Evolutionary conservation across 192 early-diverging fungal species (phyloP).

Genomic region (Coemansia sp.): DNA sequence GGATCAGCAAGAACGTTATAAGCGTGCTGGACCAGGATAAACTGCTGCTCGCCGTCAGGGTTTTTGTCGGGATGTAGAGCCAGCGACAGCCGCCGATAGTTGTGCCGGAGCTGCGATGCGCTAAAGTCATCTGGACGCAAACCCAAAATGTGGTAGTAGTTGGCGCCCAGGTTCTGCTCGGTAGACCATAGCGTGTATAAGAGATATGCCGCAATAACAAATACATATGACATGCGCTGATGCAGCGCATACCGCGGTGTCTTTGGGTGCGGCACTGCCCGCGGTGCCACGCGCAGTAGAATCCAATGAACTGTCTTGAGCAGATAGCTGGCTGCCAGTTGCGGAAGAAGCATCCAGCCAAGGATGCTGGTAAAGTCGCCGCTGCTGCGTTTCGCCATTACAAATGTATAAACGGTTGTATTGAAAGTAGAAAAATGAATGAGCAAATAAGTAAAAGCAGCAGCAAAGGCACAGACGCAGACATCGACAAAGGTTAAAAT

Average conservation of each 20-base stretch:
- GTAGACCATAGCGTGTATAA: constrained; percentile 41
- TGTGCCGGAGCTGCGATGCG: constrained; percentile 29
- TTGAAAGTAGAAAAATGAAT: neutral
- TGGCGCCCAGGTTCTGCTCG: constrained; percentile 29
- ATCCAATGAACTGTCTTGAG: constrained; percentile 33
- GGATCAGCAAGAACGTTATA: constrained; percentile 74
- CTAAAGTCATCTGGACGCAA: constrained; percentile 24
- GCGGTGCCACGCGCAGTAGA: constrained; percentile 25
- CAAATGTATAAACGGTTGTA: neutral
- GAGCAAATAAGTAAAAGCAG: neutral
- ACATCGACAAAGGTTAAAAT: no score
- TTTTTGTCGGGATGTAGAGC: constrained; percentile 65
- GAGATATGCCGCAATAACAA: constrained; percentile 38
- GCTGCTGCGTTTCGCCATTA: constrained; percentile 1
- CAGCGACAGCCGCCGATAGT: constrained; percentile 60
- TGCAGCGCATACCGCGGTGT: constrained; percentile 27
- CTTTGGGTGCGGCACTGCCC: constrained; percentile 33
- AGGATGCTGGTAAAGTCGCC: constrained; percentile 32
- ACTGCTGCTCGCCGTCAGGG: constrained; percentile 65
- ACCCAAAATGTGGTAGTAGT: constrained; percentile 52
- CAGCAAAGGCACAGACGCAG: neutral
- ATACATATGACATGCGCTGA: constrained; percentile 38
- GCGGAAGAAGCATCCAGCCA: constrained; percentile 47
- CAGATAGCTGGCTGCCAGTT: constrained; percentile 28
- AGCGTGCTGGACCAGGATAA: constrained; percentile 74